Evolutionary conservation across 306 rosid species (phyloP).

Genomic region (Prosopis cineraria): DNA sequence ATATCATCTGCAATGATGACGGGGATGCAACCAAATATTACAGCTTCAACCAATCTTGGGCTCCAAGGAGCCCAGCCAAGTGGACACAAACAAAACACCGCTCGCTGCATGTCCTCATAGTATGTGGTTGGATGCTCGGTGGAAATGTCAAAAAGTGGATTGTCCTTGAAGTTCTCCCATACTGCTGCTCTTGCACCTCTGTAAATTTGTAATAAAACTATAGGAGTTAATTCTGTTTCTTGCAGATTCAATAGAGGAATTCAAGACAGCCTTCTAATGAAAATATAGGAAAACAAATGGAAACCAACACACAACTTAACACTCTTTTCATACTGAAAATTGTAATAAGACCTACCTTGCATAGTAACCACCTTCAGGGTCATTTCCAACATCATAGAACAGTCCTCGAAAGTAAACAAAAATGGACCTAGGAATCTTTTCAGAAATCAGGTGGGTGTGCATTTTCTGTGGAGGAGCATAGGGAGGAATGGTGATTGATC

Average conservation of each 20-base stretch:
- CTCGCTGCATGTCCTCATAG: constrained; percentile 98
- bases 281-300: constrained; percentile 11
- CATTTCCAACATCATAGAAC: constrained; percentile 92
- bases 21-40: constrained; percentile 96
- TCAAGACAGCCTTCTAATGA: background rate
- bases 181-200: constrained; percentile 98
- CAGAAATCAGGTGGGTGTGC: constrained; percentile 80
- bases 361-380: constrained; percentile 95
- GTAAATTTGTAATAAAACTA: constrained; percentile 31
- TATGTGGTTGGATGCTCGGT: constrained; percentile 94
- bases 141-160: constrained; percentile 94
- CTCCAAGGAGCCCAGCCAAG: constrained; percentile 99
- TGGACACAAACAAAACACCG: constrained; percentile 92
- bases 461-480: constrained; percentile 96
- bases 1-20: constrained; percentile 96
- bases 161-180: constrained; percentile 98
- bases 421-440: constrained; percentile 79
- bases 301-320: background rate
- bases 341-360: constrained; percentile 64
- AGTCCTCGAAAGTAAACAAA: constrained; percentile 91
- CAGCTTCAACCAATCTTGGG: constrained; percentile 95
- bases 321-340: constrained; percentile 4
- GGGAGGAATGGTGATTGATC: constrained; percentile 89
- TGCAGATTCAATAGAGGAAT: constrained; percentile 18
- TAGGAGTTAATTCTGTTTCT: constrained; percentile 4